These are phyloP conservation scores for Grammothele lineata DNA, from an alignment of 768 basidiomycete species.

Conservation along the genomic window DNA sequence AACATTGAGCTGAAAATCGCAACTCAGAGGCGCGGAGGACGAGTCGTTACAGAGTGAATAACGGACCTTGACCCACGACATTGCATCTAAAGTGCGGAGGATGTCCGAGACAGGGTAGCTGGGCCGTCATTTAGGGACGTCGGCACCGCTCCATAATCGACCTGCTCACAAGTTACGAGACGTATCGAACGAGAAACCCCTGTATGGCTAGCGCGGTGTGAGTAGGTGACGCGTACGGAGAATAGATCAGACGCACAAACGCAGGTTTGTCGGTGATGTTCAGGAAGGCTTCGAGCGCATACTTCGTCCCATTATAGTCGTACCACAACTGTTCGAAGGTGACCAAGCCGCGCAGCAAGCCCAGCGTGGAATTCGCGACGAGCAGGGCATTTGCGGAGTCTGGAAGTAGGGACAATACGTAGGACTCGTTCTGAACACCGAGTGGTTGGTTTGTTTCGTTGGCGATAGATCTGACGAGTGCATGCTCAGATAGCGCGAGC, in stretches of 20 bases:
- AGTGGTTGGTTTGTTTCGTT: constrained; percentile 32
- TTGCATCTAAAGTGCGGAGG: constrained; percentile 44
- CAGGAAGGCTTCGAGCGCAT: constrained; percentile 38
- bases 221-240: neutral
- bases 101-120: constrained; percentile 38
- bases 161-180: constrained; percentile 68
- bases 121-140: too few species aligned
- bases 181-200: constrained; percentile 80
- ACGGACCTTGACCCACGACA: constrained; percentile 48
- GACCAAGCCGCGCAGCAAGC: constrained; percentile 48
- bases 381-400: constrained; percentile 35
- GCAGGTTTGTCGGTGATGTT: constrained; percentile 42
- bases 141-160: too few species aligned
- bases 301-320: constrained; percentile 27
- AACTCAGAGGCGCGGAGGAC: too few species aligned
- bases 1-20: constrained; percentile 50
- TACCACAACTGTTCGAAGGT: constrained; percentile 57
- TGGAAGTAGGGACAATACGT: constrained; percentile 35
- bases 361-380: constrained; percentile 42
- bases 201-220: constrained; percentile 65
- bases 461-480: constrained; percentile 26
- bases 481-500: constrained; percentile 22
- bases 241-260: constrained; percentile 31
- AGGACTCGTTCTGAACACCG: constrained; percentile 40
- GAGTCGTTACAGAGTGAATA: neutral